phyloP scores from a whole-genome alignment of 257 asterid species.

The Gentiana straminea region DNA sequence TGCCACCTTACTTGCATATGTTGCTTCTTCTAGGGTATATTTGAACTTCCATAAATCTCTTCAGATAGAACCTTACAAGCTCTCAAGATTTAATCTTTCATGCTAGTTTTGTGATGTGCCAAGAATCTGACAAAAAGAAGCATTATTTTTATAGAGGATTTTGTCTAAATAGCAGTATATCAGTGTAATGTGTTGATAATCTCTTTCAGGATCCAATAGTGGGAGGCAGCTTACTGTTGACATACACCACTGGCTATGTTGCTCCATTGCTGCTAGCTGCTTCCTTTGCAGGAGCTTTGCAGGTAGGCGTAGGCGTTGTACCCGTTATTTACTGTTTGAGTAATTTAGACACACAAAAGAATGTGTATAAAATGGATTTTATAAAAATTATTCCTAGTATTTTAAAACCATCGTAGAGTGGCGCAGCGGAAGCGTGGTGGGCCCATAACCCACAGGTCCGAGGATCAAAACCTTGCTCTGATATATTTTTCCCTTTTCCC shows the following conservation, averaged over 20 bases:
- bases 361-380: no score
- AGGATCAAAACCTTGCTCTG: constrained; percentile 99
- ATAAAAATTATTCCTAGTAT: no score
- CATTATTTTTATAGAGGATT: not conserved
- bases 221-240: constrained; percentile 81
- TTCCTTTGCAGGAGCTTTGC: constrained; percentile 95
- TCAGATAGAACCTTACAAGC: not conserved
- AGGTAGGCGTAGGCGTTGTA: constrained; percentile 28
- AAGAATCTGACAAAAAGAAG: no score
- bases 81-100: no score
- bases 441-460: constrained; percentile 99
- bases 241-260: constrained; percentile 91
- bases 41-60: constrained; percentile 4
- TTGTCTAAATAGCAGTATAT: not conserved
- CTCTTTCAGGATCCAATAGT: constrained; percentile 57
- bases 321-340: no score
- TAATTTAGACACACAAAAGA: no score
- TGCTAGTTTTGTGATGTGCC: no score
- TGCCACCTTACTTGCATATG: constrained; percentile 87
- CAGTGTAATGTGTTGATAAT: not conserved
- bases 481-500: constrained; percentile 21
- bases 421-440: constrained; percentile 84
- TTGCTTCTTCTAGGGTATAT: constrained; percentile 78
- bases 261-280: constrained; percentile 97
- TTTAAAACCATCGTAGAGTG: constrained; percentile 19